phyloP scores from a whole-genome alignment of 75 land plant species.

The Picea sitchensis region DNA sequence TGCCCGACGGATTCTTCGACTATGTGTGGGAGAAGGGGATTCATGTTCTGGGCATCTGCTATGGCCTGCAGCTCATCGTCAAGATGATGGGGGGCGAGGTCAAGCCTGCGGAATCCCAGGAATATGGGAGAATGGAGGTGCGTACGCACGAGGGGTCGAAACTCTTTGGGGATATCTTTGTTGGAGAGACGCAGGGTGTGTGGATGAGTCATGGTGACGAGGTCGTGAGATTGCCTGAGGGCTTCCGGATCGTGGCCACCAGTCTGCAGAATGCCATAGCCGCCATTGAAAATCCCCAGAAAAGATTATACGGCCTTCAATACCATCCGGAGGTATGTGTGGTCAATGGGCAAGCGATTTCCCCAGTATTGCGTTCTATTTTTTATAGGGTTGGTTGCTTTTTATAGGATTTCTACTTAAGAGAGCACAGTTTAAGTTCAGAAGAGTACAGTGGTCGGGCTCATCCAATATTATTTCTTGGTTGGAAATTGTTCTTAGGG shows the following conservation, averaged over 20 bases:
- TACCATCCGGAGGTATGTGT: constrained; percentile 90
- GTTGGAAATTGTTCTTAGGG: no score
- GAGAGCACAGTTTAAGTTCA: no score
- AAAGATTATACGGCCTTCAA: constrained; percentile 77
- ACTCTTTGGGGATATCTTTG: constrained; percentile 15
- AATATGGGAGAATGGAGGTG: constrained; percentile 93
- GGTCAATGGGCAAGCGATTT: not conserved
- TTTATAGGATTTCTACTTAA: no score
- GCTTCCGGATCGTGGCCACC: constrained; percentile 68
- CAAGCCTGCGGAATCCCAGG: constrained; percentile 71
- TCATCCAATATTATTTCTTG: no score
- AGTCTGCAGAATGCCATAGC: constrained; percentile 77
- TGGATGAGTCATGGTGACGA: constrained; percentile 99
- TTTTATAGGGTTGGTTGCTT: constrained; percentile 8
- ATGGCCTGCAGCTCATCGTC: constrained; percentile 89
- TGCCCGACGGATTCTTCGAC: constrained; percentile 74
- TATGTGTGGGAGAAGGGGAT: constrained; percentile 51
- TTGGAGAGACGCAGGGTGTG: constrained; percentile 55
- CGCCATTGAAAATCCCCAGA: constrained; percentile 59
- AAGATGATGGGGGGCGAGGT: constrained; percentile 84
- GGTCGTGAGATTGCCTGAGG: constrained; percentile 64
- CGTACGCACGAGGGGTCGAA: constrained; percentile 18
- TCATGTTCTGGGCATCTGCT: constrained; percentile 86
- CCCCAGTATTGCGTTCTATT: not conserved
- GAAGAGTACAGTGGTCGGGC: no score